Conservation (phyloP, 352 stramenopile genomes). For the Pythium apleroticum region DNA sequence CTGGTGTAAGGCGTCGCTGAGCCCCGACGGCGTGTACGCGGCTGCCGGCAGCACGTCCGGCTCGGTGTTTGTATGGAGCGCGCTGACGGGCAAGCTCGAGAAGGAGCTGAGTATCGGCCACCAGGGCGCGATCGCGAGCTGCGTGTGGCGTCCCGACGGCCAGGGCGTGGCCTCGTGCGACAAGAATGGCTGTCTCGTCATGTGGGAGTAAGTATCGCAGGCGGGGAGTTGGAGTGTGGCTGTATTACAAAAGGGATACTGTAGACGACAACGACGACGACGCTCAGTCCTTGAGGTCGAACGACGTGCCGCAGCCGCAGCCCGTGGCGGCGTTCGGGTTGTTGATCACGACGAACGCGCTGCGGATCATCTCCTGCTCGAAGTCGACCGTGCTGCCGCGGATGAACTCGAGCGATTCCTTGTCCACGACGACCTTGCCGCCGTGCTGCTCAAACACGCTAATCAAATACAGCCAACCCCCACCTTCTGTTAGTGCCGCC, state of each 20-base stretch:
- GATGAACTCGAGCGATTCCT: conserved; percentile 94
- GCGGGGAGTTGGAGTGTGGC: too few relatives aligned
- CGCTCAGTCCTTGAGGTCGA: conserved; percentile 94
- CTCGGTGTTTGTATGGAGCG: conserved; percentile 67
- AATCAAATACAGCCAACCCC: neutral
- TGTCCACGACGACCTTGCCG: conserved; percentile 89
- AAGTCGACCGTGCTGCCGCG: conserved; percentile 94
- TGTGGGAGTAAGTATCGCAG: conserved; percentile 71
- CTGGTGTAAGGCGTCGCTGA: conserved; percentile 79
- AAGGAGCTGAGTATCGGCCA: conserved; percentile 56
- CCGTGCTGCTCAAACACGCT: conserved; percentile 89
- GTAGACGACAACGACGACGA: neutral
- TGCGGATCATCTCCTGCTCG: conserved; percentile 97
- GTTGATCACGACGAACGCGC: conserved; percentile 94
- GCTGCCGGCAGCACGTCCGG: conserved; percentile 54
- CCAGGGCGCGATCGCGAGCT: conserved; percentile 73
- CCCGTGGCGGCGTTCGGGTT: conserved; percentile 97
- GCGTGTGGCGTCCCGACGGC: conserved; percentile 71
- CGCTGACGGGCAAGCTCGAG: conserved; percentile 47
- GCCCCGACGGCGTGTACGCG: conserved; percentile 59
- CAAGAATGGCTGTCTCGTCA: conserved; percentile 79
- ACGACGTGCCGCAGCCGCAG: conserved; percentile 97
- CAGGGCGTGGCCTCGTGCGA: conserved; percentile 68
- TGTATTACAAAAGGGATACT: neutral
- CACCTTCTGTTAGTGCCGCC: neutral